phyloP scores from a whole-genome alignment of 176 grass and related monocot genomes.

The Saccharum officinarum region DNA sequence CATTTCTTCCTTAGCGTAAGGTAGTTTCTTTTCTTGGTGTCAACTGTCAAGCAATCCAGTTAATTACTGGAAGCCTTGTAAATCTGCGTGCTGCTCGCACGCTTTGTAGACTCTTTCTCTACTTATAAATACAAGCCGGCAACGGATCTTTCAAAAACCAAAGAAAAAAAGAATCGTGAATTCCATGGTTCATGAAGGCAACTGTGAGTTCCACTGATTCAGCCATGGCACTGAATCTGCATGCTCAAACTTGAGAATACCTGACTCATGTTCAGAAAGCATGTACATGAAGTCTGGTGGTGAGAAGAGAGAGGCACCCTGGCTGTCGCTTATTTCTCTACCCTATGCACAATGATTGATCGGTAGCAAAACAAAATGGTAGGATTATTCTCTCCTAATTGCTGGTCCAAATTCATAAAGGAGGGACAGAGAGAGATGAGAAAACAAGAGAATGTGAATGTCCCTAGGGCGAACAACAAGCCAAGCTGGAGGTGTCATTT shows the following conservation, averaged over 20 bases:
- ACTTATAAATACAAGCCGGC: too few species aligned
- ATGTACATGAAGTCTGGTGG: neutral
- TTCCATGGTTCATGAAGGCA: neutral
- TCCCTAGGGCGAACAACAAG: neutral
- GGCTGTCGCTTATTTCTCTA: neutral
- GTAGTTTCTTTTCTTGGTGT: too few species aligned
- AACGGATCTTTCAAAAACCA: too few species aligned
- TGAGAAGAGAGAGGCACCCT: neutral
- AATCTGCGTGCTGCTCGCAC: too few species aligned
- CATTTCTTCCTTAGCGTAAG: too few species aligned
- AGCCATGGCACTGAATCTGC: neutral
- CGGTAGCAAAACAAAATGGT: neutral
- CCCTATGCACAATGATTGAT: neutral
- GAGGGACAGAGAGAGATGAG: neutral
- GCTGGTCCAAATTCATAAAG: neutral
- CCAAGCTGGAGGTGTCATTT: constrained; percentile 19
- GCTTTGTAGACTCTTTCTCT: too few species aligned
- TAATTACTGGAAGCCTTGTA: too few species aligned
- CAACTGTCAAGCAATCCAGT: too few species aligned
- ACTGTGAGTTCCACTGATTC: neutral
- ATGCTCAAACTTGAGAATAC: neutral
- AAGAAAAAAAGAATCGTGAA: neutral
- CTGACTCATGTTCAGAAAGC: neutral
- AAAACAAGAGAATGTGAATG: neutral
- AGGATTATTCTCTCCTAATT: neutral